A percentile compares a stretch with the other conserved stretches of the same genome.
These are phyloP conservation scores for Plasmodium fragile DNA, from an alignment of 169 alveolate species.

Conservation along the genomic window DNA sequence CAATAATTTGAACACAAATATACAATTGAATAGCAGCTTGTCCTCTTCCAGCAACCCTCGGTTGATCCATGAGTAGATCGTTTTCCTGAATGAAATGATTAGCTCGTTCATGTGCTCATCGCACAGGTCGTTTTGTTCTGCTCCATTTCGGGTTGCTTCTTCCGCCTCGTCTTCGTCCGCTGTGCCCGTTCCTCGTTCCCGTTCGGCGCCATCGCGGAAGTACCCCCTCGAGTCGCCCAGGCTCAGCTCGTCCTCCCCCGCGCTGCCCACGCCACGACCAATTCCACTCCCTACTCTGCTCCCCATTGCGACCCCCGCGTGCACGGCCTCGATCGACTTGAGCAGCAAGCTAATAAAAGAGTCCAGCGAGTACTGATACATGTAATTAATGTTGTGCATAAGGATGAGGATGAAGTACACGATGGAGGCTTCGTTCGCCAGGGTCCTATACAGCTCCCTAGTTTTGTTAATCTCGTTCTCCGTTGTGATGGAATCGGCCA, in stretches of 20 bases:
- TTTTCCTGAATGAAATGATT: constrained; percentile 92
- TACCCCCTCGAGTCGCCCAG: constrained; percentile 21
- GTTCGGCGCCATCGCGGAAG: constrained; percentile 6
- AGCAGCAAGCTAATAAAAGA: constrained; percentile 93
- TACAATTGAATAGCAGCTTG: constrained; percentile 94
- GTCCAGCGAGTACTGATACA: constrained; percentile 97
- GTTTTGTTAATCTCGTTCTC: constrained; percentile 94
- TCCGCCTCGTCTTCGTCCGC: background rate
- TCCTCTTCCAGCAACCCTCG: constrained; percentile 97
- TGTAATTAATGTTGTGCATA: constrained; percentile 95
- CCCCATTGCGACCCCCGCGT: constrained; percentile 68
- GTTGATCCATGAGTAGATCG: constrained; percentile 95
- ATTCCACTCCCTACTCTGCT: constrained; percentile 79
- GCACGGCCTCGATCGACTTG: constrained; percentile 84
- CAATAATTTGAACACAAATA: constrained; percentile 94
- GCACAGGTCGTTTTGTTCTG: background rate
- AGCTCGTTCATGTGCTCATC: constrained; percentile 77
- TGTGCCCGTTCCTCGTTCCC: background rate
- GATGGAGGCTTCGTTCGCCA: constrained; percentile 97
- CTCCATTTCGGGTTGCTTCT: background rate
- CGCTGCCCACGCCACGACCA: constrained; percentile 66
- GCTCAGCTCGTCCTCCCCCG: background rate
- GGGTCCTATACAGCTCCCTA: constrained; percentile 96
- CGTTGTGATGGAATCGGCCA: constrained; percentile 89
- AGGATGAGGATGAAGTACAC: constrained; percentile 95